Base-by-base conservation (phyloP, 2,329 filamentous ascomycete species). In the Eutypella sp. region DNA sequence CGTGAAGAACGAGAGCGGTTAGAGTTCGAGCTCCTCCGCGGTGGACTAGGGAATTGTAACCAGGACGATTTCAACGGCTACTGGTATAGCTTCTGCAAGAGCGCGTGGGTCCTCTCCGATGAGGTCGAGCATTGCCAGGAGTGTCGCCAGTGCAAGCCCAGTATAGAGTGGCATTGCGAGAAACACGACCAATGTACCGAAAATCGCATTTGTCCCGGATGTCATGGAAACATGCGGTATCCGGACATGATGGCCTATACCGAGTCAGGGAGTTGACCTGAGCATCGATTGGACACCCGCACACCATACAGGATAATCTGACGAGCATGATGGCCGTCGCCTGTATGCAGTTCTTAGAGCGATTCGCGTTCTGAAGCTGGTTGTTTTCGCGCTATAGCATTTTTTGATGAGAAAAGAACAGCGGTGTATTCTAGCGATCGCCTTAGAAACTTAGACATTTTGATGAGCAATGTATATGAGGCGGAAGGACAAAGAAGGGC, bases 71-170 rank as follows among this genome's bases (percentile, higher is more conserved):
- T 65, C 45, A 40, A 62, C 40, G 62, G 62, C 19, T 57, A 54
- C 47, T 58, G 57, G 52, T 65, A 65, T 45, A 64, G 62, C 49
- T 65, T 65, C 46, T 65, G 62, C 47, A 50, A 53, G 40, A 54
- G 59, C 24, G 51, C 56, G 24, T 65, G 62, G 62, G 58, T 64
- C 11, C 43, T 49, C 8, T 50, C 53, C 29, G 54, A 62, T 22
- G 46, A 49, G 34, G 61, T 57, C 57, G 50, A 62, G 13, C 62
- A 65, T 41, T 65, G 62, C 45, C 49, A 57, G 31, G 60, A 65
- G 52, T 65, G 62, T 41, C 56, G 56, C 16, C 25, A 50, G 41
- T 65, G 62, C 41, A 55, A 57, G 19, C 48, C 60, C 18, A 61
- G 50, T 41, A 47, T 29, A 15, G 61, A 65, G 38, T 65, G 62